Base-by-base conservation (phyloP, 495 filamentous ascomycete species). In the Podospora comata region DNA sequence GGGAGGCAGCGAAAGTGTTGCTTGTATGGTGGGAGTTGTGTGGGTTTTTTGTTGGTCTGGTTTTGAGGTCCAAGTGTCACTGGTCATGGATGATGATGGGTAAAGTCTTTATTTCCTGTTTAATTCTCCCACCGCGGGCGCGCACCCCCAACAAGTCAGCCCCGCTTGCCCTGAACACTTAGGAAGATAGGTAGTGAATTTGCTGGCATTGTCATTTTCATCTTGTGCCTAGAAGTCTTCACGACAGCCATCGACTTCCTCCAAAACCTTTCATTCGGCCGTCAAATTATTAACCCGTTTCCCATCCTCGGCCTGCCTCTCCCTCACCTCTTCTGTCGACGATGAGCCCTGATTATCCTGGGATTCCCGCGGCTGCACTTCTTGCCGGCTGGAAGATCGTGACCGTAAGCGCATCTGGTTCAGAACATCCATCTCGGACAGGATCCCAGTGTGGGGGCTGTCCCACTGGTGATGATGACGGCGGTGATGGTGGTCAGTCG, bases 1-100 rank as follows among this genome's bases (percentile, higher is more conserved):
- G 79, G 18, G 75, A 79, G 39, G 85, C 85, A 5, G 82, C 34
- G 70, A 89, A 87, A 7, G 81, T 86, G 15, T 81, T 72, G 48
- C 74, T 64, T 30, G 85, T 78, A 71, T 88, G 86, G 60, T 80
- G 78, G 58, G 77, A 77, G 65, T 80, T 83, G 19, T 85, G 81
- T 66, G 9, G 70, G 77, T 13, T 1, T 48, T 6, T 5, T 5
- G 9, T 79, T 68, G 1, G 82, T 23, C 23, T 3, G 13, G 39
- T 48, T 5, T 1, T 48, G 39, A 16, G 39, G 15, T 18, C 39
- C 34, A 11, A 48, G 39, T 48, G 15, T 48, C 39, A 48, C 5
- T 16, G 39, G 39, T 6, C 39, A 48, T 48, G 9, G 2, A 13
- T 48, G 39, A 13, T 48, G 39, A 5, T 13, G 2, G 39, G 39